Evolutionary conservation across 768 basidiomycete genomes (phyloP).

Genomic region (Hygrocybe coccinea): DNA sequence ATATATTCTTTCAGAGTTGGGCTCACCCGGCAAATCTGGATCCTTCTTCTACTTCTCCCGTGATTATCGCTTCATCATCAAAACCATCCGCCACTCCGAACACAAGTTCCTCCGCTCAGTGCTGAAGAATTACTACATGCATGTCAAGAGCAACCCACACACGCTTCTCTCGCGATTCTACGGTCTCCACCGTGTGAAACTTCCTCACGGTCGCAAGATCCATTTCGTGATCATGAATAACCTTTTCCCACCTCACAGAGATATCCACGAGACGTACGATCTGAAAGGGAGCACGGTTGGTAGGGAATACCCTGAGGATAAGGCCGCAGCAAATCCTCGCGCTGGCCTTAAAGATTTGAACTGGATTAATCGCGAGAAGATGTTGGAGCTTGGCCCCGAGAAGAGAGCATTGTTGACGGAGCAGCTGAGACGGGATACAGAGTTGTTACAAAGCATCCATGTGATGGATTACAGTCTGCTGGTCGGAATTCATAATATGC

Average conservation of each 20-base stretch:
- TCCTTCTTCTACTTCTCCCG: slow-evolving; percentile 99
- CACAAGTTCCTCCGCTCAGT: slow-evolving; percentile 89
- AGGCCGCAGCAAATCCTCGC: slow-evolving; percentile 69
- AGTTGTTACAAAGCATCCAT: slow-evolving; percentile 71
- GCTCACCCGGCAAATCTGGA: slow-evolving; percentile 96
- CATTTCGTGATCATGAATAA: slow-evolving; percentile 99
- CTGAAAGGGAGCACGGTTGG: slow-evolving; percentile 94
- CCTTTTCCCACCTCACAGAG: slow-evolving; percentile 93
- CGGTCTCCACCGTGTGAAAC: slow-evolving; percentile 94
- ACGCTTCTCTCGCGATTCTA: slow-evolving; percentile 93
- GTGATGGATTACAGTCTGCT: slow-evolving; percentile 98
- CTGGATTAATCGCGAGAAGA: slow-evolving; percentile 80
- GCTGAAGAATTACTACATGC: slow-evolving; percentile 76
- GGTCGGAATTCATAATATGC: slow-evolving; percentile 90
- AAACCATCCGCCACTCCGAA: slow-evolving; percentile 92
- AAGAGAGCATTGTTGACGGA: slow-evolving; percentile 88
- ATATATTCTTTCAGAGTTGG: slow-evolving; percentile 96
- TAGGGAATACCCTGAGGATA: slow-evolving; percentile 80
- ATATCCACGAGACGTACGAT: slow-evolving; percentile 97
- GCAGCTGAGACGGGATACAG: slow-evolving; percentile 83
- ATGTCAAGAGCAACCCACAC: slow-evolving; percentile 87
- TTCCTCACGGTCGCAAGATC: slow-evolving; percentile 89
- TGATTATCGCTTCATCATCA: slow-evolving; percentile 99
- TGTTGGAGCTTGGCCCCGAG: slow-evolving; percentile 90
- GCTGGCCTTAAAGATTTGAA: slow-evolving; percentile 95